Conservation (phyloP, 176 grass and related monocot species). For the Calamus simplicifolius region DNA sequence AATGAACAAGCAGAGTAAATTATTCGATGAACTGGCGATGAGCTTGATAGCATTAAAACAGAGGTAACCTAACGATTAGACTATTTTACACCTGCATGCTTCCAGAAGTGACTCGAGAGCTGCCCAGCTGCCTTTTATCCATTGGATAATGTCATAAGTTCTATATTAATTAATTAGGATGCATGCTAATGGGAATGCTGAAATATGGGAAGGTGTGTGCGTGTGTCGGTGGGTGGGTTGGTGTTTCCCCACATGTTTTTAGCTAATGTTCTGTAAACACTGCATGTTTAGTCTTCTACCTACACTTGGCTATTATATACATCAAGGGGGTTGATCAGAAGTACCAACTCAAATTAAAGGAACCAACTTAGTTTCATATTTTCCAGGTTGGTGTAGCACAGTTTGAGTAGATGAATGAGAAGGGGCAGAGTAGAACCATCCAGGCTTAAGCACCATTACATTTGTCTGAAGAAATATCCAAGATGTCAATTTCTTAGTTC, state of each 20-base stretch:
- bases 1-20: constrained; percentile 93
- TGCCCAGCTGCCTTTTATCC: too few relatives aligned
- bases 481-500: constrained; percentile 32
- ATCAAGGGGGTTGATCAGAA: constrained; percentile 67
- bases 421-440: constrained; percentile 73
- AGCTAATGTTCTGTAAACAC: too few relatives aligned
- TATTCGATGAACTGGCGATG: constrained; percentile 73
- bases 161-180: too few relatives aligned
- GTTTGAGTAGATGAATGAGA: constrained; percentile 73
- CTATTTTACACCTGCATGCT: too few relatives aligned
- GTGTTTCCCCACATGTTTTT: too few relatives aligned
- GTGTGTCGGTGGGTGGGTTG: too few relatives aligned
- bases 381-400: constrained; percentile 55
- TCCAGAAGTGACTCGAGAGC: too few relatives aligned
- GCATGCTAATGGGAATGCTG: too few relatives aligned
- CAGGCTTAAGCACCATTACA: constrained; percentile 45
- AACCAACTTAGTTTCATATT: constrained; percentile 67
- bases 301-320: background rate
- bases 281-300: too few relatives aligned
- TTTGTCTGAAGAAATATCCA: constrained; percentile 52
- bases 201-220: too few relatives aligned
- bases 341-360: constrained; percentile 65
- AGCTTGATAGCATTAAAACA: constrained; percentile 70
- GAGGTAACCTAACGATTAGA: constrained; percentile 34
- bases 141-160: too few relatives aligned